Evolutionary conservation across 164 flowering plant genomes (phyloP).

Genomic region (Umbellularia californica): DNA sequence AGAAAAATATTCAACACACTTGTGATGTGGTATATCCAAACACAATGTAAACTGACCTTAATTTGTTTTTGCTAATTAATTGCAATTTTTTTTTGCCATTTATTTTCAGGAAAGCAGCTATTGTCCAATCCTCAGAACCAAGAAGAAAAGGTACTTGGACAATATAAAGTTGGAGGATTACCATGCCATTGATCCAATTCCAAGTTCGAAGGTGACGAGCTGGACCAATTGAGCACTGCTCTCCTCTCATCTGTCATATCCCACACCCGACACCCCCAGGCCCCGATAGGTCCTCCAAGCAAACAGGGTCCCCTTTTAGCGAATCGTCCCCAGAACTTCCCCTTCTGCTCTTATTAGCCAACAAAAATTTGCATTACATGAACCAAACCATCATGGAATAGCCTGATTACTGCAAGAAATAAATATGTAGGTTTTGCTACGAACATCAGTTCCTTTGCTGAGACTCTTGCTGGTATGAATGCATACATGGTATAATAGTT

Average conservation of each 20-base stretch:
- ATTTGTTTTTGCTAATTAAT: neutral
- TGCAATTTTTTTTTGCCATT: neutral
- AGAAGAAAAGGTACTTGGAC: conserved; percentile 5
- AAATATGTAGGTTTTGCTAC: too few relatives aligned
- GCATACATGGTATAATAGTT: neutral
- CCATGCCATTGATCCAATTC: conserved; percentile 50
- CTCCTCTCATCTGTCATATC: conserved; percentile 64
- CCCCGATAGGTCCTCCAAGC: conserved; percentile 17
- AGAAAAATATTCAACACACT: too few relatives aligned
- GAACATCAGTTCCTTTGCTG: too few relatives aligned
- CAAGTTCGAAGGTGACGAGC: conserved; percentile 54
- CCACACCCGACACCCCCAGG: conserved; percentile 36
- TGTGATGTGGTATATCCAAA: neutral
- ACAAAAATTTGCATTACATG: neutral
- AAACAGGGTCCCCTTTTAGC: conserved; percentile 14
- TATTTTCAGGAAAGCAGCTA: conserved; percentile 22
- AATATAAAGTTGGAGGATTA: conserved; percentile 52
- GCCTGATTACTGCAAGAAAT: too few relatives aligned
- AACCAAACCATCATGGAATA: neutral
- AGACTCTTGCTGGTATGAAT: too few relatives aligned
- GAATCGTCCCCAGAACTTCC: neutral
- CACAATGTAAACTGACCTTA: neutral
- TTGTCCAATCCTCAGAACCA: conserved; percentile 8
- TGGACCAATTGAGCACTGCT: conserved; percentile 67
- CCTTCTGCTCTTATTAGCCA: neutral